Percentiles rank a stretch among this genome's conserved stretches.
These are phyloP conservation scores for Solanum hybrid DNA, from an alignment of 305 asterid species.

Conservation along the genomic window DNA sequence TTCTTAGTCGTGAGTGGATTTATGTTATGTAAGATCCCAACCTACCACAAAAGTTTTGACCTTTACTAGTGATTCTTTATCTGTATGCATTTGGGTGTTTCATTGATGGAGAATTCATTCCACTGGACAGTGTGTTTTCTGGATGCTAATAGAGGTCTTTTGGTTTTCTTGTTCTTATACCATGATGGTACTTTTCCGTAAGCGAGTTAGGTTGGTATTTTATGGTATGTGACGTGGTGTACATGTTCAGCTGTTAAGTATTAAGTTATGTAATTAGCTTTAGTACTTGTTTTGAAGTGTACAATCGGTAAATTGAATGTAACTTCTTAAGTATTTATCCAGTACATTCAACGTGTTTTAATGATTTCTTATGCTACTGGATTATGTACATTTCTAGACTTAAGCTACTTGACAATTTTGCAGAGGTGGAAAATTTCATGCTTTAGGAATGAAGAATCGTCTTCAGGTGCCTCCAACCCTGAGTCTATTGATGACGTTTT, in stretches of 20 bases:
- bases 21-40: not conserved
- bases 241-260: not conserved
- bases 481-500: conserved; percentile 46
- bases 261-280: not conserved
- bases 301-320: not conserved
- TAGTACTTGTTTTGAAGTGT: not conserved
- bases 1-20: not conserved
- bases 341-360: not conserved
- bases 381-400: not conserved
- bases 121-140: not conserved
- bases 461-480: conserved; percentile 34
- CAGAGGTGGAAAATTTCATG: conserved; percentile 73
- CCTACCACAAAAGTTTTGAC: not conserved
- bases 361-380: not conserved
- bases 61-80: not conserved
- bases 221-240: not conserved
- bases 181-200: not conserved
- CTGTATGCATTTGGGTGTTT: not conserved
- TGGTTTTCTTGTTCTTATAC: not conserved
- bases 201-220: not conserved
- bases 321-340: not conserved
- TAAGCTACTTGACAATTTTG: conserved; percentile 11
- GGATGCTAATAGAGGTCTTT: not conserved
- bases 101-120: not conserved
- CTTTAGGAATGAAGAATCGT: conserved; percentile 62